These are phyloP conservation scores for Arabidopsis arenosa DNA, from an alignment of 345 rosid genomes.

Conservation along the genomic window DNA sequence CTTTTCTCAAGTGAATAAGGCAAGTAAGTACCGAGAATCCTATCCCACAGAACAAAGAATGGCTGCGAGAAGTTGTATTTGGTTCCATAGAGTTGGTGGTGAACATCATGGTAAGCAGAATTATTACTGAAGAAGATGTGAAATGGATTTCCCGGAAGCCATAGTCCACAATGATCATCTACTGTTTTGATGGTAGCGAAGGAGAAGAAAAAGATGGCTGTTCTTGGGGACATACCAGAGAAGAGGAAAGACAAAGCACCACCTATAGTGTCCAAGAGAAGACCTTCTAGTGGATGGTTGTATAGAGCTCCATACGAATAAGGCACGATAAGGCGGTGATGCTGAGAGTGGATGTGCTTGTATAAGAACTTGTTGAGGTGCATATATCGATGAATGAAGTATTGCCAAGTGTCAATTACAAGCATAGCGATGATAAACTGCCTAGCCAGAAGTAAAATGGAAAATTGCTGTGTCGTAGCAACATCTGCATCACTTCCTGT, in stretches of 20 bases:
- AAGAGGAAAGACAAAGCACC: constrained; percentile 77
- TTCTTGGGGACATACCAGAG: constrained; percentile 77
- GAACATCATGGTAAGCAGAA: constrained; percentile 82
- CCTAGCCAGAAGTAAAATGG: constrained; percentile 36
- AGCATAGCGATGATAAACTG: constrained; percentile 46
- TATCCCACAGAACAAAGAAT: constrained; percentile 79
- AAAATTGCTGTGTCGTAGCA: constrained; percentile 30
- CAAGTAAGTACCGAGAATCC: constrained; percentile 74
- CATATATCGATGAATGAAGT: constrained; percentile 50
- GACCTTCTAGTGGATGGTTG: constrained; percentile 74
- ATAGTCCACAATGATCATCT: constrained; percentile 78
- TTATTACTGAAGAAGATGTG: constrained; percentile 76
- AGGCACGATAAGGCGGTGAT: constrained; percentile 68
- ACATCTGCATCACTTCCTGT: constrained; percentile 47
- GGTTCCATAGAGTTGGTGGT: constrained; percentile 82
- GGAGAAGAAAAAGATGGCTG: constrained; percentile 54
- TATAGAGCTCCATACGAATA: constrained; percentile 72
- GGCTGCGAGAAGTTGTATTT: constrained; percentile 86
- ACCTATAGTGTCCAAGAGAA: constrained; percentile 72
- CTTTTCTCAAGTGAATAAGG: constrained; percentile 77
- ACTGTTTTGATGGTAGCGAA: constrained; percentile 75
- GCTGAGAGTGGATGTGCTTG: constrained; percentile 51
- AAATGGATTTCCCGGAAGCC: constrained; percentile 81
- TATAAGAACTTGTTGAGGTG: constrained; percentile 48
- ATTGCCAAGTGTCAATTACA: constrained; percentile 49